These are phyloP conservation scores for Pyrenula aspistea DNA, from an alignment of 495 filamentous ascomycete genomes.

Conservation along the genomic window DNA sequence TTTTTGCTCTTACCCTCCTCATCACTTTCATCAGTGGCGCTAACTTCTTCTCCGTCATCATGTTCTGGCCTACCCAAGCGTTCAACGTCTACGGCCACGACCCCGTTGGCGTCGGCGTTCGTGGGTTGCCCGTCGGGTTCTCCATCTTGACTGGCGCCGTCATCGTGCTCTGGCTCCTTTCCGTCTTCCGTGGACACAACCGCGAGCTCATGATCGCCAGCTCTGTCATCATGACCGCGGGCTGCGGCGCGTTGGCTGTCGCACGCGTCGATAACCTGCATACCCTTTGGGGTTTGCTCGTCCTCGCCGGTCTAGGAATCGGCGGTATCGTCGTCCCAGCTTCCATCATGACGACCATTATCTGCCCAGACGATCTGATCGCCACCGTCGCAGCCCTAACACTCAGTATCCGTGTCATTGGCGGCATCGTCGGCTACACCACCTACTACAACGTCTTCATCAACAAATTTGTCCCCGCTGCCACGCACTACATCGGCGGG, in stretches of 20 bases:
- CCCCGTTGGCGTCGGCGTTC: constrained; percentile 51
- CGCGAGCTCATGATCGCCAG: constrained; percentile 49
- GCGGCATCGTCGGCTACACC: constrained; percentile 58
- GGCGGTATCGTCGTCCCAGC: constrained; percentile 65
- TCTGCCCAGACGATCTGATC: constrained; percentile 61
- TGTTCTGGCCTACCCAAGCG: constrained; percentile 65
- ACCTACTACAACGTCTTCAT: constrained; percentile 70
- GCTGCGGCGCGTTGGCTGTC: constrained; percentile 50
- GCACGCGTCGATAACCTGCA: constrained; percentile 46
- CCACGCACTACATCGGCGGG: constrained; percentile 37
- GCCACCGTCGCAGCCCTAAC: constrained; percentile 66
- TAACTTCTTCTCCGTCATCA: constrained; percentile 63
- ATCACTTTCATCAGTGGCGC: constrained; percentile 65
- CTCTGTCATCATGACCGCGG: constrained; percentile 56
- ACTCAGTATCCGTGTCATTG: constrained; percentile 58
- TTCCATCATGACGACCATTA: constrained; percentile 60
- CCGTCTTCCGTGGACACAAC: constrained; percentile 48
- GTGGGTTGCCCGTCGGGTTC: constrained; percentile 55
- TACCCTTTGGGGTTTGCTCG: constrained; percentile 47
- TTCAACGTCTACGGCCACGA: constrained; percentile 67
- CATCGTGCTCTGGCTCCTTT: constrained; percentile 48
- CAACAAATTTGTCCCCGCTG: constrained; percentile 45
- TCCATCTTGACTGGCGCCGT: constrained; percentile 50
- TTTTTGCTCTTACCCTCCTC: constrained; percentile 48
- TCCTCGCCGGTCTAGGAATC: constrained; percentile 56